A percentile compares a stretch with the other conserved stretches of the same genome.
Conservation (phyloP, 805 yeast species). For the Metschnikowia sp. region DNA sequence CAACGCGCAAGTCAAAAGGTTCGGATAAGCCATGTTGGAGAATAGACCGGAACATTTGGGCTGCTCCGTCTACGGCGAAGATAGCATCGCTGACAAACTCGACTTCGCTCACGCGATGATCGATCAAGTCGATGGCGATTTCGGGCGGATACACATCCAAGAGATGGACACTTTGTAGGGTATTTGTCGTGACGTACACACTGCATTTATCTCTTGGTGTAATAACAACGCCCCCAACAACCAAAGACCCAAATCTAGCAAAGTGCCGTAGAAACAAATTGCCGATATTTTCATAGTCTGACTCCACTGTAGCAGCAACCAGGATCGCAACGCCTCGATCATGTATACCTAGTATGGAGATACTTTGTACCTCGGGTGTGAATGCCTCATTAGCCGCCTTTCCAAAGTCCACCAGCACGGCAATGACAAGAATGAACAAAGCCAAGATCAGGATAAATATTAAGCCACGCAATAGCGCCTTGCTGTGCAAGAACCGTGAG, state of each 20-base stretch:
- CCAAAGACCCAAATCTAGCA: constrained; percentile 20
- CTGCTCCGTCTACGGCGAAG: constrained; percentile 20
- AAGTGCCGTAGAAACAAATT: constrained; percentile 21
- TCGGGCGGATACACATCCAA: constrained; percentile 26
- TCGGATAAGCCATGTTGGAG: constrained; percentile 8
- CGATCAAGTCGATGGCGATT: constrained; percentile 19
- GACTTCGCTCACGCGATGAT: constrained; percentile 21
- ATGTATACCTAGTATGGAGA: constrained; percentile 20
- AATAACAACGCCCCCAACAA: constrained; percentile 25
- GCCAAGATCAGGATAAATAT: constrained; percentile 4
- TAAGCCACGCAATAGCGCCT: background rate
- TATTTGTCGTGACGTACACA: constrained; percentile 17
- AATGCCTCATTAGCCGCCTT: constrained; percentile 20
- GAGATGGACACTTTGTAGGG: constrained; percentile 18
- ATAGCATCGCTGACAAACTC: constrained; percentile 23
- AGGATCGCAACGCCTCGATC: constrained; percentile 28
- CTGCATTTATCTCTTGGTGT: constrained; percentile 19
- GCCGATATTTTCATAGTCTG: constrained; percentile 27
- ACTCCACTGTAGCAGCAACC: constrained; percentile 23
- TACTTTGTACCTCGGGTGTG: constrained; percentile 21
- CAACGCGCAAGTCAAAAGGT: constrained; percentile 15
- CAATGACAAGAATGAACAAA: background rate
- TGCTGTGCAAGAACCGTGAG: background rate
- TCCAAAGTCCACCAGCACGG: constrained; percentile 8
- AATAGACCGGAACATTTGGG: constrained; percentile 7